phyloP scores from a whole-genome alignment of 1,139 yeast genomes.

The Pichia norvegensis region DNA sequence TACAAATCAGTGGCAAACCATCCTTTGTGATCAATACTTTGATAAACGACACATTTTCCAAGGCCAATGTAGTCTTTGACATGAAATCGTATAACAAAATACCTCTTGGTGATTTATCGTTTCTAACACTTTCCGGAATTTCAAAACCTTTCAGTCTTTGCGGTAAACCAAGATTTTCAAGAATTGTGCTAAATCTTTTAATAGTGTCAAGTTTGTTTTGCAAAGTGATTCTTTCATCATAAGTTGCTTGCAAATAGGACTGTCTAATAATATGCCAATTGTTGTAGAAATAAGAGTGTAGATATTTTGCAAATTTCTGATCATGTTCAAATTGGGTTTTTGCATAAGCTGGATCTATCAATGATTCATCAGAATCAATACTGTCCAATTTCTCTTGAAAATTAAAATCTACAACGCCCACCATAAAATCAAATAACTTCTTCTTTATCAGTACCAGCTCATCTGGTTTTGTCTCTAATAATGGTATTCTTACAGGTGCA shows the following conservation, averaged over 20 bases:
- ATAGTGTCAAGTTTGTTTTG: conserved; percentile 23
- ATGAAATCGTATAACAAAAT: conserved; percentile 62
- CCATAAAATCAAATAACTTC: conserved; percentile 45
- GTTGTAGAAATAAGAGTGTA: conserved; percentile 60
- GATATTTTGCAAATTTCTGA: conserved; percentile 31
- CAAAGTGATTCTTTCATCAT: conserved; percentile 17
- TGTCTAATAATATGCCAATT: conserved; percentile 51
- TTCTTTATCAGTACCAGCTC: conserved; percentile 39
- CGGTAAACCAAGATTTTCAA: conserved; percentile 37
- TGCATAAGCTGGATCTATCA: neutral
- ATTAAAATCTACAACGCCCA: conserved; percentile 17
- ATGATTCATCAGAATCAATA: conserved; percentile 3
- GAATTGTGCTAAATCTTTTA: conserved; percentile 27
- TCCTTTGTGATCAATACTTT: conserved; percentile 62
- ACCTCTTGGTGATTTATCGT: conserved; percentile 38
- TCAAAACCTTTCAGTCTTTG: conserved; percentile 41
- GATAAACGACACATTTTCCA: conserved; percentile 42
- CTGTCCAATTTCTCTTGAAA: conserved; percentile 5
- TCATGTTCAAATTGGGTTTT: neutral
- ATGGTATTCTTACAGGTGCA: conserved; percentile 53
- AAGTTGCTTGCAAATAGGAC: conserved; percentile 15
- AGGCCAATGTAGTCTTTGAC: conserved; percentile 56
- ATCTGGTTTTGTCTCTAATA: conserved; percentile 35
- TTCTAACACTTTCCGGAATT: conserved; percentile 44
- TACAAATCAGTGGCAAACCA: conserved; percentile 62